Evolutionary conservation across 2,329 filamentous ascomycete genomes (phyloP), one percentile per base, ranked within the genome.

Genomic region (Paraphaeosphaeria sporulosa): DNA sequence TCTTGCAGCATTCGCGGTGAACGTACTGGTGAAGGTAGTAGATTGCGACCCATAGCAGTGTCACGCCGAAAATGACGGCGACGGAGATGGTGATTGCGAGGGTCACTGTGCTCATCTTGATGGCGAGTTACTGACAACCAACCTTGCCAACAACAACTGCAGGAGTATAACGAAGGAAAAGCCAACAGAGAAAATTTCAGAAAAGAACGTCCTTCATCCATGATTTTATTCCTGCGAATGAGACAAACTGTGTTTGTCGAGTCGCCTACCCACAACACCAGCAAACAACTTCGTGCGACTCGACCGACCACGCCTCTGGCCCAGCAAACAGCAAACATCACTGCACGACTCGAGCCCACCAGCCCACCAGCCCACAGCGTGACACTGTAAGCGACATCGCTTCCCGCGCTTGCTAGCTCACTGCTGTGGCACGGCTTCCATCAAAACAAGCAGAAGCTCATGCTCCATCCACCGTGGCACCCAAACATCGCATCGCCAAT

Each of bases 21-120:
- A 74, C 63, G 32, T 60, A 73, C 25, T 59, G 54, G 8, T 67
- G 61, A 0, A 67, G 25, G 25, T 57, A 66, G 60, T 67, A 71
- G 1, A 72, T 36, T 1, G 47, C 56, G 4, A 68, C 54, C 52
- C 63, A 71, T 1, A 74, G 56, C 6, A 73, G 32, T 3, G 56
- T 55, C 0, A 65, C 46, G 15, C 71, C 71, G 51, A 71, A 72
- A 21, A 71, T 27, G 5, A 58, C 61, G 9, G 70, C 65, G 30
- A 69, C 62, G 2, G 65, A 50, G 0, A 72, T 57, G 9, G 71
- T 66, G 21, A 65, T 48, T 30, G 68, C 65, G 8, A 70, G 57
- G 7, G 60, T 65, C 0, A 64, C 61, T 10, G 53, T 64, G 1
- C 48, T 49, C 71, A 69, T 69, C 13, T n/a, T n/a, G 38, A 2